A percentile compares a stretch with the other conserved stretches of the same genome.
Conservation (phyloP, 495 filamentous ascomycete species). For the Hypoxylon perforatum region DNA sequence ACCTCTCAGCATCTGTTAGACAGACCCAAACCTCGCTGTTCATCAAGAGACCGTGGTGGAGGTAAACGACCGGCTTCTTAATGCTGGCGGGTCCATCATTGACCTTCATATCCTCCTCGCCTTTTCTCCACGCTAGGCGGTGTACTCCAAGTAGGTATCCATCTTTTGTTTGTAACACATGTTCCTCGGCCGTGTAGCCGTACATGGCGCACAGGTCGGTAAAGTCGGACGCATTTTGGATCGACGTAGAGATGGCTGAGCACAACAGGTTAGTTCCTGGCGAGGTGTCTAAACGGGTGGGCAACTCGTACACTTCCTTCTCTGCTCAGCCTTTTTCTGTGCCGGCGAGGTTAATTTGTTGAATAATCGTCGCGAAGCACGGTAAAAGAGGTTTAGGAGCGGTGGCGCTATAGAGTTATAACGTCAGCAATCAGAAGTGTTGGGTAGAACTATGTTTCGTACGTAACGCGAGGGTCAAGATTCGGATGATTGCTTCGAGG, state of each 20-base stretch:
- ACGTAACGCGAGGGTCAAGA: conserved; percentile 94
- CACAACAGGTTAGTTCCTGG: conserved; percentile 29
- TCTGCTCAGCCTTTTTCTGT: conserved; percentile 68
- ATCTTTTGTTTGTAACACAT: conserved; percentile 92
- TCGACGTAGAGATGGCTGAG: conserved; percentile 61
- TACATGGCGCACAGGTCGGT: conserved; percentile 89
- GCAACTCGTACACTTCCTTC: conserved; percentile 61
- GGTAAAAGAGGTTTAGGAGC: conserved; percentile 84
- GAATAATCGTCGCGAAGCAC: conserved; percentile 82
- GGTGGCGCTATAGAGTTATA: conserved; percentile 68
- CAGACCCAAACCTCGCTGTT: conserved; percentile 99
- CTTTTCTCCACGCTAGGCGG: conserved; percentile 81
- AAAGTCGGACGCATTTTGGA: conserved; percentile 84
- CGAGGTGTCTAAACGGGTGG: neutral
- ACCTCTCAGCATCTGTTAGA: conserved; percentile 84
- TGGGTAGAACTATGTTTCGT: conserved; percentile 47
- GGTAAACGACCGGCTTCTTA: conserved; percentile 87
- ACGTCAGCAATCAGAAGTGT: conserved; percentile 29
- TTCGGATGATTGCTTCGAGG: conserved; percentile 80
- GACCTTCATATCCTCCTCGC: conserved; percentile 78
- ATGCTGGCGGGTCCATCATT: conserved; percentile 77
- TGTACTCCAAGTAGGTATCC: conserved; percentile 94
- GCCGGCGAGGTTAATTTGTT: conserved; percentile 80
- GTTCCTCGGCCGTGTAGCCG: conserved; percentile 93
- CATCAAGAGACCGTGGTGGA: conserved; percentile 97